Conservation (phyloP, 768 basidiomycete species). For the Tricholoma sp. region DNA sequence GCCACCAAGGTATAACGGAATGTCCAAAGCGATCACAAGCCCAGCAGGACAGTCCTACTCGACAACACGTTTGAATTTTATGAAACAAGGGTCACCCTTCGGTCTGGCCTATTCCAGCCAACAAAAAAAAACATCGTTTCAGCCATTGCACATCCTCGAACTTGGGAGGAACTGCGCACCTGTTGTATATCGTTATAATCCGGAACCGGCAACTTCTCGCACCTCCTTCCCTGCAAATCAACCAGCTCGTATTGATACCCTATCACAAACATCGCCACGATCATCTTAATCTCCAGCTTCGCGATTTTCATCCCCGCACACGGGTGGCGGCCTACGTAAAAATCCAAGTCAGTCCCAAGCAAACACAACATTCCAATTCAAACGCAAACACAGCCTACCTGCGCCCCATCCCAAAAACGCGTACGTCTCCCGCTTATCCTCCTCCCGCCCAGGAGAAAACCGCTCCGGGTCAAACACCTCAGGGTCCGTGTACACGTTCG, state of each 20-base stretch:
- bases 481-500: slow-evolving; percentile 29
- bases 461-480: slow-evolving; percentile 30
- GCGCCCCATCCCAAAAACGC: slow-evolving; percentile 36
- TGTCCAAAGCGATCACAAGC: too few species aligned
- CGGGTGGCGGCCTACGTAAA: slow-evolving; percentile 28
- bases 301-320: slow-evolving; percentile 34
- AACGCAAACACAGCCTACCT: slow-evolving; percentile 18
- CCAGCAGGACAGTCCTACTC: too few species aligned
- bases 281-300: slow-evolving; percentile 25
- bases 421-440: slow-evolving; percentile 28
- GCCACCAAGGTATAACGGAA: too few species aligned
- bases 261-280: slow-evolving; percentile 26
- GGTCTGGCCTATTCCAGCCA: too few species aligned
- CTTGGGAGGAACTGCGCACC: too few species aligned
- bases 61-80: too few species aligned
- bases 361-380: too few species aligned
- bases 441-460: slow-evolving; percentile 24
- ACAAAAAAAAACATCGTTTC: too few species aligned
- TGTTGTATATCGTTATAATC: slow-evolving; percentile 18
- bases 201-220: slow-evolving; percentile 20
- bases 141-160: too few species aligned
- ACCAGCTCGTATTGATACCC: slow-evolving; percentile 32
- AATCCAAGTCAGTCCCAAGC: too few species aligned
- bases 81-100: too few species aligned
- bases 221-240: slow-evolving; percentile 23